A percentile compares a stretch with the other conserved stretches of the same genome.
Evolutionary conservation across 2,329 filamentous ascomycete species (phyloP).

Genomic region (Acephala macrosclerotiorum): DNA sequence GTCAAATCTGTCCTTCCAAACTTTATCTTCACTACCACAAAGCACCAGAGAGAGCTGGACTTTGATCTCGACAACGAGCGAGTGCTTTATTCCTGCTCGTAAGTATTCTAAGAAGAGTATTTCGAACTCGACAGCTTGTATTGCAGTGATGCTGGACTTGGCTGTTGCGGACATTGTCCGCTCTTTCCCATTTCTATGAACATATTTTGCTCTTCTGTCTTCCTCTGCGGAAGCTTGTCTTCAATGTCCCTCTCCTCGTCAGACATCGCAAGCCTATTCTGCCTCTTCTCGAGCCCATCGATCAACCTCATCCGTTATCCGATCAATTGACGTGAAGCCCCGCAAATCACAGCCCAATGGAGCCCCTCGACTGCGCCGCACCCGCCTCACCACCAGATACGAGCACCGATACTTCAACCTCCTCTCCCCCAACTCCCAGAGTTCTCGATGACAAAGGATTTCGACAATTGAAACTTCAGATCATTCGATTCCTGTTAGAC

Average conservation of each 20-base stretch:
- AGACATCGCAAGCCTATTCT: not conserved
- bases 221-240: not conserved
- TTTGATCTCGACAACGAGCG: not conserved
- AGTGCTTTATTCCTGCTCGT: not conserved
- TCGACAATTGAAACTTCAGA: not conserved
- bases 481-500: not conserved
- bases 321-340: not conserved
- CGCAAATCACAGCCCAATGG: constrained; percentile 3
- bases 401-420: not conserved
- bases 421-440: not conserved
- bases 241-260: not conserved
- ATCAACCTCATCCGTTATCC: constrained; percentile 4
- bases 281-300: not conserved
- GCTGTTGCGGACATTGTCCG: no score
- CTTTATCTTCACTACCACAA: not conserved
- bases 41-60: not conserved
- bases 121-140: no score
- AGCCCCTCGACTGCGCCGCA: not conserved
- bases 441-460: no score
- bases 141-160: no score
- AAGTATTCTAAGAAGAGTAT: not conserved
- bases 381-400: not conserved
- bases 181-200: no score
- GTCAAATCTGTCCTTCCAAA: not conserved
- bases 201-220: not conserved